Evolutionary conservation across 2,329 filamentous ascomycete genomes (phyloP), one percentile per base, ranked within the genome.

Genomic region (Hymenoscyphus fructigenus): DNA sequence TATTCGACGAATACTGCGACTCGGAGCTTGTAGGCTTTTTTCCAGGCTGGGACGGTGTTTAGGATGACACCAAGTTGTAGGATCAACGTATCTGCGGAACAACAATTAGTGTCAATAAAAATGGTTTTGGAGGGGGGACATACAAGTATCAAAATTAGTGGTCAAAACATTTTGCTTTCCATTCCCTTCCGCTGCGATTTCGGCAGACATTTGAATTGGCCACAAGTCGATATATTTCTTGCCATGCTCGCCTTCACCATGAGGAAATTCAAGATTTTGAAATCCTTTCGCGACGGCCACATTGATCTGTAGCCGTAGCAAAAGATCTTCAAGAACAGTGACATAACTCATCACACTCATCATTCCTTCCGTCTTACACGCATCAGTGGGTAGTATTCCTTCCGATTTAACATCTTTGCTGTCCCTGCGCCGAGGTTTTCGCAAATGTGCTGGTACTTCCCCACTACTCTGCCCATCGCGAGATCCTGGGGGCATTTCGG

Each of bases 171-270:
- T 87, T 67, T 83, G 79, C 66, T 83, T 84, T 68, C 83, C 88
- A 73, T 87, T 85, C 0, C 83, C 84, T 68, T 89, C 87, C 0
- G 89, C 82, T 0, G 87, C 85, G 38, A 95, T 85, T 71, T 94
- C 91, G 0, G 92, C 92, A 5, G 92, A 94, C 91, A 96, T 96
- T 70, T 96, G 93, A 61, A 96, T 95, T 0, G 92, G 92, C 92
- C 92, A 96, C 4, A 96, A 79, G 73, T 96, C 92, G 67, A 96
- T 91, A 72, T 89, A 94, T 72, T 88, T 91, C 74, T 94, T 94
- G 3, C 80, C 81, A 61, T 88, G 86, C 5, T 71, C 64, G 20
- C 75, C 73, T 47, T 86, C 81, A 0, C 81, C 76, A 23, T 85
- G 82, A 0, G 92, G 92, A 0, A 92, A 85, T 72, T 95, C 90